Conservation (phyloP, 2,329 filamentous ascomycete species). For the Fusarium metavorans region DNA sequence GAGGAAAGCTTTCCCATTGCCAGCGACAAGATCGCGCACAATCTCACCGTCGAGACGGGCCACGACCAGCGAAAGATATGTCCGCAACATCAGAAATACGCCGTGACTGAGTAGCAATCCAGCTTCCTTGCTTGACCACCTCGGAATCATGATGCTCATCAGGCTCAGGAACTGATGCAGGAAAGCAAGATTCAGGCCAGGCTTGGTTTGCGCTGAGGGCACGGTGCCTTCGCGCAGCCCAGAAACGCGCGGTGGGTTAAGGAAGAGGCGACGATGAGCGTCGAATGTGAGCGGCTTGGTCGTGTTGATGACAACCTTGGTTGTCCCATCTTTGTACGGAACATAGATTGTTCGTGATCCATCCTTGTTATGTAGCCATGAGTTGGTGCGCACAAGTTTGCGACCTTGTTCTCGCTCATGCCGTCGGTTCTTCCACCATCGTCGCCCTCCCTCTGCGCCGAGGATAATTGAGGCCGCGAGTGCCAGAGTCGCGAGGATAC, state of each 20-base stretch:
- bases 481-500: slow-evolving; percentile 80
- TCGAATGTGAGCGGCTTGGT: slow-evolving; percentile 96
- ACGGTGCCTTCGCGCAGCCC: slow-evolving; percentile 80
- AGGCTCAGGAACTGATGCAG: slow-evolving; percentile 96
- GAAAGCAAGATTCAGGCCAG: slow-evolving; percentile 94
- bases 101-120: slow-evolving; percentile 90
- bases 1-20: slow-evolving; percentile 88
- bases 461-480: slow-evolving; percentile 84
- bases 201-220: slow-evolving; percentile 90
- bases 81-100: slow-evolving; percentile 89
- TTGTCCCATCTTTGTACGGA: slow-evolving; percentile 87
- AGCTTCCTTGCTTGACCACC: slow-evolving; percentile 96
- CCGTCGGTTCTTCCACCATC: slow-evolving; percentile 78
- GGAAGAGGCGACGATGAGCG: slow-evolving; percentile 91
- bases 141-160: slow-evolving; percentile 96
- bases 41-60: slow-evolving; percentile 95
- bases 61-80: slow-evolving; percentile 93
- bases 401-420: slow-evolving; percentile 86
- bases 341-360: slow-evolving; percentile 96
- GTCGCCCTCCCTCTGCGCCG: slow-evolving; percentile 81
- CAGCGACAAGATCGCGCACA: slow-evolving; percentile 94
- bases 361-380: slow-evolving; percentile 92
- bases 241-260: slow-evolving; percentile 88
- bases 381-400: slow-evolving; percentile 89
- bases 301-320: slow-evolving; percentile 89